A percentile compares a stretch with the other conserved stretches of the same genome.
phyloP scores from a whole-genome alignment of 306 rosid genomes.

The Dalbergia cochinchinensis region DNA sequence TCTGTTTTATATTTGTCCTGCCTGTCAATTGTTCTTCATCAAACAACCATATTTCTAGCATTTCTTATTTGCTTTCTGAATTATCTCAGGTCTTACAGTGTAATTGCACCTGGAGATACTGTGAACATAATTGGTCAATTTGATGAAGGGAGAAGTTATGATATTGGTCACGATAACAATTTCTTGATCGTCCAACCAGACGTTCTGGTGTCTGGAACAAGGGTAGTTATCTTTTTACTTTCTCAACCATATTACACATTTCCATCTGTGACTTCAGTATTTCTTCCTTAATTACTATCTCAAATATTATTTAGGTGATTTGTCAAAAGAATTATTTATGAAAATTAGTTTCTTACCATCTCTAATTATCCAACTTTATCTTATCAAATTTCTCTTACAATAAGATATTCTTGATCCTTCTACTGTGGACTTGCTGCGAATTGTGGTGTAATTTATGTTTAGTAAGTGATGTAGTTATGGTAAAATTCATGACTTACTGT shows the following conservation, averaged over 20 bases:
- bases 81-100: constrained; percentile 72
- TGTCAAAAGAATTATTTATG: constrained; percentile 30
- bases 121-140: constrained; percentile 86
- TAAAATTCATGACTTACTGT: neutral
- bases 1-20: constrained; percentile 33
- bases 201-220: constrained; percentile 81
- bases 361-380: constrained; percentile 4
- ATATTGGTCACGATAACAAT: constrained; percentile 71
- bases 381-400: neutral
- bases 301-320: constrained; percentile 24
- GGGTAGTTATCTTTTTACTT: constrained; percentile 67
- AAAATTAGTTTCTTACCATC: constrained; percentile 9
- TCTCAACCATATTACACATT: constrained; percentile 23
- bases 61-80: constrained; percentile 42
- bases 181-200: constrained; percentile 86
- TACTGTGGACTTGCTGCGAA: constrained; percentile 10
- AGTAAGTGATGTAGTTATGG: neutral
- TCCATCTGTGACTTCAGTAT: constrained; percentile 6
- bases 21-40: constrained; percentile 27
- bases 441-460: constrained; percentile 22
- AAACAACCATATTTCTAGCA: constrained; percentile 33
- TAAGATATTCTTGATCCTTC: constrained; percentile 8
- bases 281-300: constrained; percentile 33
- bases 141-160: constrained; percentile 74
- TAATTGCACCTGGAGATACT: constrained; percentile 89